phyloP scores from a whole-genome alignment of 257 asterid species.

The Capsicum chinense region DNA sequence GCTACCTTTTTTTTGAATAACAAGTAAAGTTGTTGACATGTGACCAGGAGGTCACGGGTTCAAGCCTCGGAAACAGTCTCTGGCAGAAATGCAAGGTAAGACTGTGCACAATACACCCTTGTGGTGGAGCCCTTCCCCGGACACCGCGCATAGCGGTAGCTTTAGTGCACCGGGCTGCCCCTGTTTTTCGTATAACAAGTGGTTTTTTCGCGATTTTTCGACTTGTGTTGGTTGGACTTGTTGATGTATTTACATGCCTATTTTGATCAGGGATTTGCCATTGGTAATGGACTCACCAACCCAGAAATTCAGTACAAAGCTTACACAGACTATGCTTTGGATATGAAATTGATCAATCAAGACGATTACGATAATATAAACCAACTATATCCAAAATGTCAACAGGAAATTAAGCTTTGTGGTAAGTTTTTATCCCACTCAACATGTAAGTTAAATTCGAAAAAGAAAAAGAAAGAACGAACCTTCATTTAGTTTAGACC shows the following conservation, averaged over 20 bases:
- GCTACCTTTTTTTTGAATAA: no score
- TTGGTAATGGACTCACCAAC: conserved; percentile 58
- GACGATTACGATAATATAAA: conserved; percentile 32
- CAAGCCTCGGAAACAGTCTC: no score
- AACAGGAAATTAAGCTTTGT: conserved; percentile 36
- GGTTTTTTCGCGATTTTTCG: not conserved
- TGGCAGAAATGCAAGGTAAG: no score
- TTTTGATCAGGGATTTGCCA: conserved; percentile 45
- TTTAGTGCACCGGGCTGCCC: no score
- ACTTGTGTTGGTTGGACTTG: not conserved
- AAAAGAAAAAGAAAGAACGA: not conserved
- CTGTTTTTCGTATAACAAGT: not conserved
- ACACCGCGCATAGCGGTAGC: no score
- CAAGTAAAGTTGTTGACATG: no score
- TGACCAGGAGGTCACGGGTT: no score
- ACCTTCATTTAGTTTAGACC: not conserved
- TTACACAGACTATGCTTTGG: conserved; percentile 50
- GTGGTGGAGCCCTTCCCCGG: no score
- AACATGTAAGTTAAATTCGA: not conserved
- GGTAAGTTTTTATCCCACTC: conserved; percentile 34
- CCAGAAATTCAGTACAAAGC: conserved; percentile 56
- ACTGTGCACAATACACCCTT: no score
- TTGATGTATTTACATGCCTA: not conserved
- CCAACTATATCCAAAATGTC: conserved; percentile 33
- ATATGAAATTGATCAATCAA: conserved; percentile 41